A percentile compares a stretch with the other conserved stretches of the same genome.
phyloP scores from a whole-genome alignment of 2,329 filamentous ascomycete genomes.

The Ophiocordyceps camponoti-saundersi region DNA sequence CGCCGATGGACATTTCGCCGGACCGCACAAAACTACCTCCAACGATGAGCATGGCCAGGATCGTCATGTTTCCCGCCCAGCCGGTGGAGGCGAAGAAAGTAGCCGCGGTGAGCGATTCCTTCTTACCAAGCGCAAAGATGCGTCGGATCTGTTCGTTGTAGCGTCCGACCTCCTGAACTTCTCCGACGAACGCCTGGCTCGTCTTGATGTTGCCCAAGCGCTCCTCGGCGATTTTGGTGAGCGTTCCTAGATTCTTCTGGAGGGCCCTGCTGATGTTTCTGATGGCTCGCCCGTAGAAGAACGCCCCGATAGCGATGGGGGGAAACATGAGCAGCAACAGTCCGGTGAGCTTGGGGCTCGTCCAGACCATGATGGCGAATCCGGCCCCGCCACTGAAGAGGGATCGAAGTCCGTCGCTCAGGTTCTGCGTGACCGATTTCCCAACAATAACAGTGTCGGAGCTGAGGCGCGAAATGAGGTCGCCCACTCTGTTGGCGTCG shows the following conservation, averaged over 20 bases:
- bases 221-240: slow-evolving; percentile 97
- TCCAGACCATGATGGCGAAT: slow-evolving; percentile 87
- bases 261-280: slow-evolving; percentile 82
- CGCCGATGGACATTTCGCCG: slow-evolving; percentile 75
- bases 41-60: slow-evolving; percentile 75
- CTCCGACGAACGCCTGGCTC: slow-evolving; percentile 88
- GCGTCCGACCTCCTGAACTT: slow-evolving; percentile 73
- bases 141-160: slow-evolving; percentile 87
- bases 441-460: slow-evolving; percentile 96
- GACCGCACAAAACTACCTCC: slow-evolving; percentile 80
- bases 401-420: slow-evolving; percentile 87
- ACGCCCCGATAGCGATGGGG: slow-evolving; percentile 75
- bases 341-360: slow-evolving; percentile 77
- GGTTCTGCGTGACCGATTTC: slow-evolving; percentile 94
- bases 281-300: slow-evolving; percentile 81
- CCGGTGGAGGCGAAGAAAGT: slow-evolving; percentile 80
- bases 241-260: slow-evolving; percentile 77
- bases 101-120: slow-evolving; percentile 74
- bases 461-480: slow-evolving; percentile 86
- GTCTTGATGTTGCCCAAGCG: slow-evolving; percentile 94
- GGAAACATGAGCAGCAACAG: slow-evolving; percentile 78
- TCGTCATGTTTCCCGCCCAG: slow-evolving; percentile 91
- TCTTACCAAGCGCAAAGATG: slow-evolving; percentile 78
- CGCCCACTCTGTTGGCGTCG: slow-evolving; percentile 90
- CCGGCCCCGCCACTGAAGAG: slow-evolving; percentile 82